Evolutionary conservation across 192 early-diverging fungal genomes (phyloP), one percentile per base, ranked within the genome.

Genomic region (Entomortierella parvispora): DNA sequence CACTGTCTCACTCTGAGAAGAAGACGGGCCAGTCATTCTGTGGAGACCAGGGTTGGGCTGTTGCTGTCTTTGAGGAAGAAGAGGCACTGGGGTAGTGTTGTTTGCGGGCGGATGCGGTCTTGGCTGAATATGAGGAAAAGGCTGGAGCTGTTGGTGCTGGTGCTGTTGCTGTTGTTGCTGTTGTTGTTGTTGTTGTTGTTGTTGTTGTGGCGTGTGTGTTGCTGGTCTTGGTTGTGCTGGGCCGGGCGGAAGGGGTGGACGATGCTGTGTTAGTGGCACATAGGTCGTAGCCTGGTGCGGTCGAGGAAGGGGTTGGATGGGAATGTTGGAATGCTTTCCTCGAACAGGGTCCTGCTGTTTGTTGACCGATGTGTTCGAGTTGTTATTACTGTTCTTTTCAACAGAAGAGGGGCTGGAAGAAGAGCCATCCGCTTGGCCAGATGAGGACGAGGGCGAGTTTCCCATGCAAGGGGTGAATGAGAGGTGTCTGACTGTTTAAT

Each of bases 401-500:
- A 51, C 22, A 29, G 68, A 40, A 44, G 57, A 59, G 58, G 5
- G 37, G 37, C 22, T 22, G n/a, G 68, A 40, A 44, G 57, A 59
- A 42, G 5, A 12, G 37, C 22, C 42, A 25, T 65, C 42, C 4
- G 62, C 18, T 14, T 42, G 62, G 34, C 46, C 42, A 15, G 49
- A 48, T 12, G 49, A 18, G 62, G 37, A 45, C 33, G 71, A 76
- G 18, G 71, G 45, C 2, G 71, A 65, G 33, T 74, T 74, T 54
- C 71, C 71, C 71, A 74, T 74, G 56, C 3, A 20, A 18, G 7
- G 42, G 23, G 55, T 18, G 2, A 46, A 17, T 10, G 34, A 3
- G 2, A 20, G 31, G 10, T 15, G 20, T 34, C 29, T 32, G 17
- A 47, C 7, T 31, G 4, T 4, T 18, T 28, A 9, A 40, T 40